Base-by-base conservation (phyloP, 306 rosid genomes). In the Glycine tomentella region DNA sequence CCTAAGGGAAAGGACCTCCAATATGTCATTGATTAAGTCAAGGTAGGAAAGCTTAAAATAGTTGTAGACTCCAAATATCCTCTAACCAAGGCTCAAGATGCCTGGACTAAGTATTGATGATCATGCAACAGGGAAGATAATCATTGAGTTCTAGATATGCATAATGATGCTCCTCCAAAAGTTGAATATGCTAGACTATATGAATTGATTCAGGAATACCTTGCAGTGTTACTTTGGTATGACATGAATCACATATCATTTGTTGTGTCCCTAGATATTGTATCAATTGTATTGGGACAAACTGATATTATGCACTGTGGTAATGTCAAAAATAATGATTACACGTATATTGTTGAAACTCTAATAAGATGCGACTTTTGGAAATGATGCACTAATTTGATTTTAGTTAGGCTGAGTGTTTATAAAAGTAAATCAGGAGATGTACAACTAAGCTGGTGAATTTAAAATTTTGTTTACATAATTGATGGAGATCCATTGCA, bases 111-210 rank as follows among this genome's bases (percentile, higher is more conserved):
- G 91, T 57, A 81, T 86, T 7, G 97, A 85, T 53, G 97, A 97
- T 15, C 97, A 94, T 80, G 93, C 97, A 33, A 92, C 97, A 57
- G 98, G 98, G 79, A 94, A 94, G 88, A 85, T 94, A 78, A 76
- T 92, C 62, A 88, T 94, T 75, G 90, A 89, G 81, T 78, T 76
- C 55, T 91, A 87, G 80, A 51, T 64, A 44, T 67, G 55, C 20
- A 20, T 20, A 20, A 20, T 20, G 20, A 20, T 20, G 20, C 20
- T 20, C 1, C 36, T 49, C 9, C 44, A 57, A 10, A 36, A 20
- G 20, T 15, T 31, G 0, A 66, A 55, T 59, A 8, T 9, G 14
- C 16, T 65, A 8, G 16, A 69, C 20, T 48, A 15, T 12, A 9
- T 77, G 75, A 53, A 9, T 64, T 53, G 64, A 49, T 51, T 52